Evolutionary conservation across 371 early-diverging fungal species (phyloP).

Genomic region (Vairimorpha ceranae): DNA sequence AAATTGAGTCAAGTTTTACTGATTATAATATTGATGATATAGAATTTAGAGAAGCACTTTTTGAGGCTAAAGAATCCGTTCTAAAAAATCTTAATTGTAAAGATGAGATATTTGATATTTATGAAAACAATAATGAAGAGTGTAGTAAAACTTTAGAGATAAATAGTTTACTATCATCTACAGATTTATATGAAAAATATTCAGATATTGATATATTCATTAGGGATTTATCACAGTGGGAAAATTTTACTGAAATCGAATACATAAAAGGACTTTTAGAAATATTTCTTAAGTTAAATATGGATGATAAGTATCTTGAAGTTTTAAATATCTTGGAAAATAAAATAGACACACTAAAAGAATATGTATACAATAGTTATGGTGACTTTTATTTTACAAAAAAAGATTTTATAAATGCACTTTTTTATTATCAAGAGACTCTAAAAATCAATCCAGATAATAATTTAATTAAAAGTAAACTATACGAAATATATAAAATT

Average conservation of each 20-base stretch:
- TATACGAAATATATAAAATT: conserved; percentile 57
- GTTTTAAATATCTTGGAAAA: conserved; percentile 32
- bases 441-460: conserved; percentile 39
- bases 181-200: not conserved
- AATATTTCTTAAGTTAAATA: not conserved
- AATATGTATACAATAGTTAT: conserved; percentile 14
- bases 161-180: not conserved
- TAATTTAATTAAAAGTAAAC: conserved; percentile 46
- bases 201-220: not conserved
- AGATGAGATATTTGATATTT: not conserved
- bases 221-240: not conserved
- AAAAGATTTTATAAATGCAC: conserved; percentile 26
- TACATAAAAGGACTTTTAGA: conserved; percentile 2
- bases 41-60: conserved; percentile 1
- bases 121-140: not conserved
- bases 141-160: not conserved
- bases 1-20: not conserved
- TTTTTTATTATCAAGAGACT: conserved; percentile 41
- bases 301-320: conserved; percentile 14
- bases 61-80: not conserved
- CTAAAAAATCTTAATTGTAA: not conserved
- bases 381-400: conserved; percentile 18
- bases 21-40: not conserved
- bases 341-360: conserved; percentile 13
- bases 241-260: conserved; percentile 5